Percentiles rank a stretch among this genome's conserved stretches.
These are phyloP conservation scores for Aspergillus tamarii DNA, from an alignment of 2,329 filamentous ascomycete genomes.

Conservation along the genomic window DNA sequence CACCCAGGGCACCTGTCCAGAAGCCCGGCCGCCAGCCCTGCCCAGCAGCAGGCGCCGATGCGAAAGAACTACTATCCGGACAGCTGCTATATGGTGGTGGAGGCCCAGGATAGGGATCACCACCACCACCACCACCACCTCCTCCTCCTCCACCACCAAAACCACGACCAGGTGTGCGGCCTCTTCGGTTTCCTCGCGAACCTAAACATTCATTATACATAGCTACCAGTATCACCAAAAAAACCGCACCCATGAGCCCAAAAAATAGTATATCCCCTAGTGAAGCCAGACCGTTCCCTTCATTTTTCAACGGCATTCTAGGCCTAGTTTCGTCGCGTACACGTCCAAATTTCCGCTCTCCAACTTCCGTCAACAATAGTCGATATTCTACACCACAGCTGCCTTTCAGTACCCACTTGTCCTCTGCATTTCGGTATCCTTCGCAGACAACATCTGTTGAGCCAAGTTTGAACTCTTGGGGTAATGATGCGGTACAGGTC, in stretches of 20 bases:
- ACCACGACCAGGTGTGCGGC: constrained; percentile 38
- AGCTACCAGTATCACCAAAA: constrained; percentile 32
- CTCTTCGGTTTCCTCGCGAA: constrained; percentile 26
- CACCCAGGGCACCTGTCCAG: constrained; percentile 49
- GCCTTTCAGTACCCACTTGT: constrained; percentile 85
- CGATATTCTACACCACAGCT: constrained; percentile 93
- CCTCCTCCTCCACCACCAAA: constrained; percentile 36
- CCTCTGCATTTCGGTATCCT: constrained; percentile 75
- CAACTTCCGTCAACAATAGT: constrained; percentile 74
- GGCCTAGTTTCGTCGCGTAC: constrained; percentile 43
- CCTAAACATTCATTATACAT: constrained; percentile 31
- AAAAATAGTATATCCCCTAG: constrained; percentile 38
- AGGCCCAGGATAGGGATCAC: constrained; percentile 36
- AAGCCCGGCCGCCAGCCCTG: constrained; percentile 51
- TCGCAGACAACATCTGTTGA: constrained; percentile 91
- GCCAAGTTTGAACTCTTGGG: constrained; percentile 72
- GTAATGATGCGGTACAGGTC: constrained; percentile 74
- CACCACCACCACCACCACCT: constrained; percentile 21
- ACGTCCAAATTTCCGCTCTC: constrained; percentile 70
- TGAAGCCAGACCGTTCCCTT: constrained; percentile 9
- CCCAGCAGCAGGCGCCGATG: constrained; percentile 10
- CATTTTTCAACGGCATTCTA: constrained; percentile 10
- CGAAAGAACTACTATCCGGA: constrained; percentile 25
- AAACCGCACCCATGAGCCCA: constrained; percentile 34
- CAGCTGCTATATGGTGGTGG: constrained; percentile 46